Evolutionary conservation across 345 rosid species (phyloP).

Genomic region (Boechera retrofracta): DNA sequence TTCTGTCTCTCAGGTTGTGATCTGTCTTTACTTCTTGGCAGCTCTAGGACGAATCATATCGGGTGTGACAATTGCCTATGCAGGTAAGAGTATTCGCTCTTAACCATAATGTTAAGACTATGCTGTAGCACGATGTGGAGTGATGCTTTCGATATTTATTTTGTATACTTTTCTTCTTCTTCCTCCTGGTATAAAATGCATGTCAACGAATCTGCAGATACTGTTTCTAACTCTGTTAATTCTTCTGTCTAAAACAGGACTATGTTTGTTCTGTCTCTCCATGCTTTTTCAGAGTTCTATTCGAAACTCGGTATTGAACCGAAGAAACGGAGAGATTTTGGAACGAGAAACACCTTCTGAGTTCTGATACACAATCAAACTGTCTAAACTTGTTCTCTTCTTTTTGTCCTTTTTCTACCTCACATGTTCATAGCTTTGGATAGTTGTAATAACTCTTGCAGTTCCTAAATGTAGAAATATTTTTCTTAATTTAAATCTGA

Average conservation of each 20-base stretch:
- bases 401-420: not conserved
- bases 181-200: constrained; percentile 2
- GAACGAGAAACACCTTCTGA: constrained; percentile 22
- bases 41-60: constrained; percentile 79
- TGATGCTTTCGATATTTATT: not conserved
- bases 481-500: not conserved
- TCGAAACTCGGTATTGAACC: constrained; percentile 45
- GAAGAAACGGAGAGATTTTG: constrained; percentile 41
- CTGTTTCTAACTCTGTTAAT: not conserved
- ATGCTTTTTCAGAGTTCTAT: constrained; percentile 60
- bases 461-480: constrained; percentile 4
- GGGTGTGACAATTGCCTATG: constrained; percentile 87
- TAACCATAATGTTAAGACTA: not conserved
- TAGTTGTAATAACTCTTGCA: constrained; percentile 9
- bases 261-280: constrained; percentile 80
- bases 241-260: constrained; percentile 53
- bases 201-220: not conserved
- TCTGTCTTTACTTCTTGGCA: constrained; percentile 69
- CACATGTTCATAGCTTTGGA: constrained; percentile 20
- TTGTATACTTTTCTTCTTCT: constrained; percentile 1
- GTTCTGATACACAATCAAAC: not conserved
- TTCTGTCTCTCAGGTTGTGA: constrained; percentile 61
- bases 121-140: not conserved
- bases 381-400: constrained; percentile 17
- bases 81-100: constrained; percentile 52